phyloP scores from a whole-genome alignment of 371 early-diverging fungal species.

The Zychaea mexicana region DNA sequence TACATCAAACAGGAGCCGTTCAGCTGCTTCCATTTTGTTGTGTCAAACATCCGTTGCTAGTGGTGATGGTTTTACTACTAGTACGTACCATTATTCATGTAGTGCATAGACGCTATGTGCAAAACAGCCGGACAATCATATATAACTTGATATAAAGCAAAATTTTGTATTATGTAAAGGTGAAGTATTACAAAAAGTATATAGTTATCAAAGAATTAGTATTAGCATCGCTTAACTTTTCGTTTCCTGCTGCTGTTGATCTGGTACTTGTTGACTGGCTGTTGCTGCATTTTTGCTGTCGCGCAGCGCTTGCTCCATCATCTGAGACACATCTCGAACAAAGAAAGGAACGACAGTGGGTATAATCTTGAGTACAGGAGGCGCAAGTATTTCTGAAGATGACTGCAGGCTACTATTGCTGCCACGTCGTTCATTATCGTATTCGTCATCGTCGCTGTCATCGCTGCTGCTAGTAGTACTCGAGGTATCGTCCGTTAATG shows the following conservation, averaged over 20 bases:
- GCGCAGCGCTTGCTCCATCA: slow-evolving; percentile 11
- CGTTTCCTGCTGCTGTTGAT: background rate
- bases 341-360: slow-evolving; percentile 14
- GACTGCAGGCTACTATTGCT: background rate
- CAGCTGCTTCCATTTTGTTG: too few relatives aligned
- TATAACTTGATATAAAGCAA: too few relatives aligned
- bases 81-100: too few relatives aligned
- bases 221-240: too few relatives aligned
- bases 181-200: too few relatives aligned
- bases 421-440: background rate
- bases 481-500: background rate
- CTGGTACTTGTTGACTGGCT: background rate
- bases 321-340: slow-evolving; percentile 5
- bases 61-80: too few relatives aligned
- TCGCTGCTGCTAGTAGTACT: background rate
- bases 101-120: too few relatives aligned
- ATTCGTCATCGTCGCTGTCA: slow-evolving; percentile 9
- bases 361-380: slow-evolving; percentile 8
- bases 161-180: too few relatives aligned
- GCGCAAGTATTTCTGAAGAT: background rate
- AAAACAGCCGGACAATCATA: too few relatives aligned
- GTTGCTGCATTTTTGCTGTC: background rate
- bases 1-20: too few relatives aligned
- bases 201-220: background rate
- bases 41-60: too few relatives aligned